Evolutionary conservation across 2,329 filamentous ascomycete species (phyloP).

Genomic region (Fusarium floridanum): DNA sequence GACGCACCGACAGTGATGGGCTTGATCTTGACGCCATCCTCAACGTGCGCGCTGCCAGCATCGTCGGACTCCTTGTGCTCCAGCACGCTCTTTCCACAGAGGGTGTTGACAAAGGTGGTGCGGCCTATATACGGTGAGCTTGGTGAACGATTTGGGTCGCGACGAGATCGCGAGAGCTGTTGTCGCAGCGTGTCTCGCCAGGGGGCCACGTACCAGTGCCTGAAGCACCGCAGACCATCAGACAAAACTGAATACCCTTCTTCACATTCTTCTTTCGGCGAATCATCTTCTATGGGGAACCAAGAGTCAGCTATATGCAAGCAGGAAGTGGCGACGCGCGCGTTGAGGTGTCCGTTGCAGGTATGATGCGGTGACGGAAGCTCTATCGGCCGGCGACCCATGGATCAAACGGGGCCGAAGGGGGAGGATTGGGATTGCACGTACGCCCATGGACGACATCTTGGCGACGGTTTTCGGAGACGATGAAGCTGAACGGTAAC

Average conservation of each 20-base stretch:
- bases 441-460: conserved; percentile 53
- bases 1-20: conserved; percentile 90
- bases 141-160: conserved; percentile 22
- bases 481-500: conserved; percentile 33
- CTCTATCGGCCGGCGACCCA: conserved; percentile 38
- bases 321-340: conserved; percentile 25
- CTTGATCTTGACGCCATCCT: conserved; percentile 99
- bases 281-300: conserved; percentile 82
- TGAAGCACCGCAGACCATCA: conserved; percentile 99
- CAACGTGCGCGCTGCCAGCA: conserved; percentile 86
- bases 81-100: conserved; percentile 94
- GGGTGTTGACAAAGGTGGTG: conserved; percentile 99
- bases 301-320: conserved; percentile 46
- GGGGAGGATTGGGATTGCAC: conserved; percentile 39
- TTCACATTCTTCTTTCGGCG: conserved; percentile 99
- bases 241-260: conserved; percentile 99
- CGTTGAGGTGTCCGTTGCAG: conserved; percentile 26
- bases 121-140: conserved; percentile 72
- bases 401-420: conserved; percentile 30
- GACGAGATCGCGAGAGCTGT: conserved; percentile 16
- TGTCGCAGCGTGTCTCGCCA: conserved; percentile 28
- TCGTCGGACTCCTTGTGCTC: conserved; percentile 94
- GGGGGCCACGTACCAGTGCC: conserved; percentile 82
- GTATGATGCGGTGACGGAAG: conserved; percentile 38
- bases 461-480: conserved; percentile 37